Base-by-base conservation (phyloP, 345 rosid species). In the Dimocarpus longan region DNA sequence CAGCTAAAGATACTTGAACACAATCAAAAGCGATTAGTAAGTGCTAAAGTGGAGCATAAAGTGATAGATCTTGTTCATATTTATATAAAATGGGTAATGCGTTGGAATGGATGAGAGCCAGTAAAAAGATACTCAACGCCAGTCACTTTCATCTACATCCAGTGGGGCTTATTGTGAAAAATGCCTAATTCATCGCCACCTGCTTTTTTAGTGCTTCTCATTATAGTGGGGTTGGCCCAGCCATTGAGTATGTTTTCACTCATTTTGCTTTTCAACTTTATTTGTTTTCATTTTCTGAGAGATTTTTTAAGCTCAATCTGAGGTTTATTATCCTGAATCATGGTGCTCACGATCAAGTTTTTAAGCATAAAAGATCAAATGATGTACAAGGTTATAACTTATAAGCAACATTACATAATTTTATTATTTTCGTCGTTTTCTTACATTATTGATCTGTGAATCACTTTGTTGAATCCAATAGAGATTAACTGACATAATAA, bases 11-110 rank as follows among this genome's bases (percentile, higher is more conserved):
- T 12, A 56, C 21, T 60, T 74, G 0, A 6, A n/a, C 5, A 18
- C 3, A 24, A n/a, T 37, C 10, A 70, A 8, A 9, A 43, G 16
- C 9, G 70, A 60, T 68, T 26, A 3, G n/a, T 19, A 26, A 10
- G 75, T 8, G 22, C 32, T 44, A 7, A 56, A 13, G 24, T 22
- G 15, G 60, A 48, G 43, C 8, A 68, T 68, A 68, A 66, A 12
- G 57, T 40, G 21, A 40, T n/a, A 64, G 8, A 63, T 78, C 13
- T 64, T 50, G 64, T 77, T 77, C 4, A 57, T 40, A 66, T 10
- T 11, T 60, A 32, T 32, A 32, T 32, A 32, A 62, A 21, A n/a
- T 62, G 12, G 66, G 26, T 10, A 21, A 7, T 8, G 66, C 28
- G 28, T 62, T n/a, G 56, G 15, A 4, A 70, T 13, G 26, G 19